Percentiles rank a stretch among this genome's conserved stretches.
phyloP scores from a whole-genome alignment of 2,329 filamentous ascomycete genomes.

The Hymenoscyphus fructigenus region DNA sequence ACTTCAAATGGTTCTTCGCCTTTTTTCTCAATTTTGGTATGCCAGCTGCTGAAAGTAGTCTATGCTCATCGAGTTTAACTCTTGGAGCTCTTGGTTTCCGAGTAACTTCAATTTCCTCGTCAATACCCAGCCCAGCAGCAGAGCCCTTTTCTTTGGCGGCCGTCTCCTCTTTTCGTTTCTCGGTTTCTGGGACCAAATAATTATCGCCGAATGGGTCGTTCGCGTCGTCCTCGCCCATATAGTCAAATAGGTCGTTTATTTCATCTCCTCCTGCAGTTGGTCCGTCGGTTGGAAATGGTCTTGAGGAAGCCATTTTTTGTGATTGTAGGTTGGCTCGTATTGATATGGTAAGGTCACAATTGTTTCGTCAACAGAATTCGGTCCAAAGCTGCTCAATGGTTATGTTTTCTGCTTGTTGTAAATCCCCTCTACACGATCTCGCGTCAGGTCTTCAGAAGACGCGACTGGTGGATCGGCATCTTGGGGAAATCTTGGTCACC shows the following conservation, averaged over 20 bases:
- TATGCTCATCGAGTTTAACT: constrained; percentile 85
- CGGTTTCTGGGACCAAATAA: constrained; percentile 22
- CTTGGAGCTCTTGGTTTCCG: constrained; percentile 71
- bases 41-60: constrained; percentile 78
- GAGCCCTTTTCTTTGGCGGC: constrained; percentile 40
- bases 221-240: constrained; percentile 64
- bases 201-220: constrained; percentile 34
- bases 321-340: background rate
- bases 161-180: constrained; percentile 38
- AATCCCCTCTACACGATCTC: constrained; percentile 20
- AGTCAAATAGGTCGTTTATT: constrained; percentile 58
- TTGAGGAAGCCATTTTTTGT: constrained; percentile 21
- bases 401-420: constrained; percentile 14
- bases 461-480: constrained; percentile 4
- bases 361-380: background rate
- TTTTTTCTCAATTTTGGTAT: constrained; percentile 78
- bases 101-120: constrained; percentile 78
- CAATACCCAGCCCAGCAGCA: constrained; percentile 68
- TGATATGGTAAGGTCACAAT: background rate
- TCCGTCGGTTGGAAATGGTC: constrained; percentile 29
- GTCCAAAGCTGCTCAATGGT: background rate
- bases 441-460: constrained; percentile 14
- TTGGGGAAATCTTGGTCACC: constrained; percentile 10
- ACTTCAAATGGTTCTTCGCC: constrained; percentile 66
- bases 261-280: constrained; percentile 35